Percentiles rank a stretch among this genome's conserved stretches.
Evolutionary conservation across 495 filamentous ascomycete species (phyloP).

Genomic region (Talaromyces wortmannii): DNA sequence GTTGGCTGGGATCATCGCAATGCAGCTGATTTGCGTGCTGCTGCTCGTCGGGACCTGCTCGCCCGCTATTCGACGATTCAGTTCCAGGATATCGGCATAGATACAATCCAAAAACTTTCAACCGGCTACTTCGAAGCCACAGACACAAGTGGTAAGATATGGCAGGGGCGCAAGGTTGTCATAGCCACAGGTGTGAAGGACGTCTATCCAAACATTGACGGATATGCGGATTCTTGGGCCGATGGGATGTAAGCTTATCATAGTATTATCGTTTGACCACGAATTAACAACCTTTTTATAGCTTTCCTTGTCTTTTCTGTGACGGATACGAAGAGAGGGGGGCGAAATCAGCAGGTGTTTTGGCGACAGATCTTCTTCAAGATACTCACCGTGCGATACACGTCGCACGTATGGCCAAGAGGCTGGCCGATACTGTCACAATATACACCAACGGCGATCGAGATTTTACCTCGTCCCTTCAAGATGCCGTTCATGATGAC

Average conservation of each 20-base stretch:
- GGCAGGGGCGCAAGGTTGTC: constrained; percentile 38
- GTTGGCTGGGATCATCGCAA: constrained; percentile 37
- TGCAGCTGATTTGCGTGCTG: constrained; percentile 31
- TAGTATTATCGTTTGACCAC: background rate
- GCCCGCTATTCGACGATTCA: constrained; percentile 33
- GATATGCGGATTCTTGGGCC: constrained; percentile 24
- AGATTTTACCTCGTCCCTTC: background rate
- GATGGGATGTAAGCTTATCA: constrained; percentile 15
- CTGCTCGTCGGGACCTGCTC: constrained; percentile 24
- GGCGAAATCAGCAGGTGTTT: constrained; percentile 18
- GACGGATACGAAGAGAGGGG: constrained; percentile 36
- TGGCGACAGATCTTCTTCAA: constrained; percentile 17
- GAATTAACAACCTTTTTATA: constrained; percentile 8
- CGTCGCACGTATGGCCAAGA: constrained; percentile 10
- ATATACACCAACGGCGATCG: constrained; percentile 23
- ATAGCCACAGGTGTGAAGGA: constrained; percentile 42
- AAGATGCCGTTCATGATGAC: background rate
- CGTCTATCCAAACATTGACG: constrained; percentile 20
- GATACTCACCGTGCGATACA: constrained; percentile 7
- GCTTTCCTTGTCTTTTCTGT: constrained; percentile 42
- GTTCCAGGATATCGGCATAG: constrained; percentile 23
- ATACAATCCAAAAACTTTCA: constrained; percentile 13
- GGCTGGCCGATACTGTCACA: constrained; percentile 12
- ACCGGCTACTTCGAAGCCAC: constrained; percentile 21
- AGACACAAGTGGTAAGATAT: constrained; percentile 20